Percentiles rank a stretch among this genome's conserved stretches.
Evolutionary conservation across 2,329 filamentous ascomycete species (phyloP).

Genomic region (Penicillium sp.): DNA sequence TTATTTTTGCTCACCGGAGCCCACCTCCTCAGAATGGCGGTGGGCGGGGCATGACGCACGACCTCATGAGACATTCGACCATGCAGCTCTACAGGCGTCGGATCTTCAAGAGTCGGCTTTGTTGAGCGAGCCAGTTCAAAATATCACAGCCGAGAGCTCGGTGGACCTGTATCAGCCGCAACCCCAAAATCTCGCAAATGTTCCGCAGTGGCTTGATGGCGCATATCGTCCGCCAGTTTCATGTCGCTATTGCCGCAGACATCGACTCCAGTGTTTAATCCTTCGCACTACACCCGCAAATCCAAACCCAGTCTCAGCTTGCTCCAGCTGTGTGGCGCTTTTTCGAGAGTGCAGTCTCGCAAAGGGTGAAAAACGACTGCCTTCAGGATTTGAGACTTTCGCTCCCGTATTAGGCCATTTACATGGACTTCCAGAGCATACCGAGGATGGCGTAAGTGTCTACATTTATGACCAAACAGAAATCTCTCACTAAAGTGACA

Average conservation of each 20-base stretch:
- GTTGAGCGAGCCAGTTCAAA: background rate
- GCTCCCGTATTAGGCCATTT: slow-evolving; percentile 52
- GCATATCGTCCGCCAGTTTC: slow-evolving; percentile 45
- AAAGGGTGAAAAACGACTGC: slow-evolving; percentile 46
- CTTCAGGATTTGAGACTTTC: slow-evolving; percentile 50
- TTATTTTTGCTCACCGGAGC: slow-evolving; percentile 12
- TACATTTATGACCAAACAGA: background rate
- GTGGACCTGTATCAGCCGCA: background rate
- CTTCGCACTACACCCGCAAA: slow-evolving; percentile 50
- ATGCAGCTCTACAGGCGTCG: background rate
- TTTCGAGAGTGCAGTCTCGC: slow-evolving; percentile 54
- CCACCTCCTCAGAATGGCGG: slow-evolving; percentile 8
- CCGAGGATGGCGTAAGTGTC: slow-evolving; percentile 18
- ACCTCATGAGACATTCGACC: background rate
- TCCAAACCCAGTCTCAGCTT: slow-evolving; percentile 51
- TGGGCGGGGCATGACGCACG: slow-evolving; percentile 7
- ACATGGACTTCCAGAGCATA: slow-evolving; percentile 50
- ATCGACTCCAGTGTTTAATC: slow-evolving; percentile 52
- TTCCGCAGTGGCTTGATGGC: slow-evolving; percentile 40
- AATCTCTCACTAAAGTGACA: background rate
- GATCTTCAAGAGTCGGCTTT: background rate
- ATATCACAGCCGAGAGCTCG: background rate
- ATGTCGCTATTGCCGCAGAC: slow-evolving; percentile 47
- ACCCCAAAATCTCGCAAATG: slow-evolving; percentile 21
- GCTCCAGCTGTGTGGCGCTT: slow-evolving; percentile 54